A percentile compares a stretch with the other conserved stretches of the same genome.
Evolutionary conservation across 2,329 filamentous ascomycete genomes (phyloP).

Genomic region (Blumeria hordei): DNA sequence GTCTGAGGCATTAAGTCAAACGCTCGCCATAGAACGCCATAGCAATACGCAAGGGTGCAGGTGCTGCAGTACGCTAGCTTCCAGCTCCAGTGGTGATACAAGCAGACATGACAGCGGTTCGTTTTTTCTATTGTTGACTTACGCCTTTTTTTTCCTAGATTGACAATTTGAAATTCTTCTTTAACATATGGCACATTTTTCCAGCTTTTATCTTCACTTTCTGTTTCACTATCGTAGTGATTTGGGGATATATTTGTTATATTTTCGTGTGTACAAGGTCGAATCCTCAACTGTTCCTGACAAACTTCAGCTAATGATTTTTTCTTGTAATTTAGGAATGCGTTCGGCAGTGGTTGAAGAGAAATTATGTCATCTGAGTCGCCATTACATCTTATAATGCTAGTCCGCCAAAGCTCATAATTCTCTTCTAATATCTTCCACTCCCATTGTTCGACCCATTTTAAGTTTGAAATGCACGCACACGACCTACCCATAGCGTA

Average conservation of each 20-base stretch:
- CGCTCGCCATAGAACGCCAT: conserved; percentile 73
- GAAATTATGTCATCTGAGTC: conserved; percentile 39
- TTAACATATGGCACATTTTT: neutral
- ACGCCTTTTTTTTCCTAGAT: conserved; percentile 19
- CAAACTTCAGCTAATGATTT: conserved; percentile 83
- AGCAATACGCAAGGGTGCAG: conserved; percentile 66
- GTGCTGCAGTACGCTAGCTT: conserved; percentile 61
- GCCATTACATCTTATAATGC: conserved; percentile 51
- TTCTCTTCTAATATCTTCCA: conserved; percentile 57
- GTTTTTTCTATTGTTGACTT: conserved; percentile 34
- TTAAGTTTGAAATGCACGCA: conserved; percentile 59
- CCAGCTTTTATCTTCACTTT: conserved; percentile 35
- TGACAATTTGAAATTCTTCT: neutral
- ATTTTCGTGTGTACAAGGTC: conserved; percentile 65
- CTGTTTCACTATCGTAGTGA: conserved; percentile 25
- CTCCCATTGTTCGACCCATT: conserved; percentile 81
- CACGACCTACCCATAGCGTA: conserved; percentile 95
- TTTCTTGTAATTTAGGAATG: conserved; percentile 38
- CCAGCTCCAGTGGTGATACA: conserved; percentile 57
- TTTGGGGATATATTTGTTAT: conserved; percentile 14
- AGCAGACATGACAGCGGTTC: conserved; percentile 64
- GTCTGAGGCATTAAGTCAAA: conserved; percentile 75
- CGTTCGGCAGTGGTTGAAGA: conserved; percentile 46
- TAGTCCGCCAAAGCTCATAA: conserved; percentile 61
- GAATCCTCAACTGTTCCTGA: conserved; percentile 57